Evolutionary conservation across 306 rosid genomes (phyloP).

Genomic region (Ochetophila trinervis): DNA sequence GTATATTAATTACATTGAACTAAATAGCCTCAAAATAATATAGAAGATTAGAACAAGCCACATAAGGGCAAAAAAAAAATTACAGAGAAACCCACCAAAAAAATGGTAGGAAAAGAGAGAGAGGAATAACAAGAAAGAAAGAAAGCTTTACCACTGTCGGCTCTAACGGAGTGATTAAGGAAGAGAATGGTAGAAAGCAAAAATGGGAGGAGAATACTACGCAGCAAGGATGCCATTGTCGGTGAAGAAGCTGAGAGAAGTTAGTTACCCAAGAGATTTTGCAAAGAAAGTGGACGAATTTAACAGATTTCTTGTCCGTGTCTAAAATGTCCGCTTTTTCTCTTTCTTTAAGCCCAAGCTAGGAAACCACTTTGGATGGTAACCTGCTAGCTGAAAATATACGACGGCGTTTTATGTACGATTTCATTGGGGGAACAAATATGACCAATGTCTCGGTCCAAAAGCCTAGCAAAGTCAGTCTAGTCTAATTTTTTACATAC

Average conservation of each 20-base stretch:
- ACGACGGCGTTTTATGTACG: constrained; percentile 15
- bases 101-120: not conserved
- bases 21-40: constrained; percentile 8
- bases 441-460: not conserved
- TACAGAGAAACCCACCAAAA: constrained; percentile 22
- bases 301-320: not conserved
- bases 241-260: constrained; percentile 5
- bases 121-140: not conserved
- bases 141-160: constrained; percentile 46
- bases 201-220: constrained; percentile 32
- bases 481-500: no score
- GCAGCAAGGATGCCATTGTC: constrained; percentile 38
- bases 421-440: not conserved
- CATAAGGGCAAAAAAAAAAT: not conserved
- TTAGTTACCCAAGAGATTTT: not conserved
- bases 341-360: constrained; percentile 35
- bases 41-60: not conserved
- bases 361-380: constrained; percentile 7
- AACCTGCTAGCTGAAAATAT: constrained; percentile 15
- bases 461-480: not conserved
- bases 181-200: constrained; percentile 46
- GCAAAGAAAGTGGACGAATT: not conserved
- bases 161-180: constrained; percentile 38
- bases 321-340: not conserved
- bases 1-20: not conserved